Evolutionary conservation across 345 rosid genomes (phyloP), one percentile per base, ranked within the genome.

Genomic region (Pistacia atlantica): DNA sequence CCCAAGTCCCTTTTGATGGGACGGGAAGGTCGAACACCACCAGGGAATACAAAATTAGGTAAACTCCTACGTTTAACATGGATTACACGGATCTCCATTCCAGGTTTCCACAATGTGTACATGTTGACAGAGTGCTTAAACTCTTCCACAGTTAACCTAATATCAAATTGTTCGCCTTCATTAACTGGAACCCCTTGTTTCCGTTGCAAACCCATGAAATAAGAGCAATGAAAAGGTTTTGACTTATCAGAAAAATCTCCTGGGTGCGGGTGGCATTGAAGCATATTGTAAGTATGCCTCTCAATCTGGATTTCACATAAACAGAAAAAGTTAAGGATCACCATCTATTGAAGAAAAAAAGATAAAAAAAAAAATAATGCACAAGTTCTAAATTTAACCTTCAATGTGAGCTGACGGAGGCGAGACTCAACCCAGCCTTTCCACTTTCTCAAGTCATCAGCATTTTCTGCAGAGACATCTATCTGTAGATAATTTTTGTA

Each of bases 371-470:
- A 28, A 31, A 79, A 17, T 42, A 45, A 38, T 61, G 58, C 11
- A 69, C 7, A 17, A 37, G 65, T 16, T 12, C 35, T n/a, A 48
- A 35, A 3, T 38, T 72, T 79, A 67, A 93, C 98, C 99, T 87
- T 93, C 87, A 93, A 82, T 60, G 93, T 96, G 67, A 96, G 99
- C 75, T 89, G 94, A 67, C 98, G 94, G 61, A 96, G 94, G 57
- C 98, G 98, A 71, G 99, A 96, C 88, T 93, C 94, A 77, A 96
- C 99, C 99, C 99, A 93, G 16, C 99, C 99, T 90, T 96, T 91
- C 98, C 99, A 96, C 38, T 89, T 87, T 71, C 97, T 90, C 72
- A 93, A 83, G 80, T 93, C 97, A 82, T 93, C 94, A 35, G 78
- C 95, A 84, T 92, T 91, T 81, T 86, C 97, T 10, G 99, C 97